A percentile compares a stretch with the other conserved stretches of the same genome.
Conservation (phyloP, 2,329 filamentous ascomycete species). For the Trichoderma atrobrunneum region DNA sequence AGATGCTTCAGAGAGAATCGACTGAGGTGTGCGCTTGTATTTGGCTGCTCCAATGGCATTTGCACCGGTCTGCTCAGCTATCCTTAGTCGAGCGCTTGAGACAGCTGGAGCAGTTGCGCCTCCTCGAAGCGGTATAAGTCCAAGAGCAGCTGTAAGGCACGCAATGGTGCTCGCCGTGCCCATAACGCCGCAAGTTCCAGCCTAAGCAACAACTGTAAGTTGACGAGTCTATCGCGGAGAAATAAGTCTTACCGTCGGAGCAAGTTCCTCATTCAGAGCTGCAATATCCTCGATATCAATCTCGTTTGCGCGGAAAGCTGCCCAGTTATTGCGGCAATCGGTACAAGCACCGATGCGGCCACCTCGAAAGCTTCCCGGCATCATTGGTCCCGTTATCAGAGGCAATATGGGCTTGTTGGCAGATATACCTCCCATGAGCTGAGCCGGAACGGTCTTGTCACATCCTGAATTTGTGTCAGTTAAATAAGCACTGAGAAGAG, state of each 20-base stretch:
- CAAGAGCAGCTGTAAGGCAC: slow-evolving; percentile 76
- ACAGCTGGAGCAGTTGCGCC: slow-evolving; percentile 77
- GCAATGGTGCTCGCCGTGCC: slow-evolving; percentile 91
- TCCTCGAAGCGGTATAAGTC: slow-evolving; percentile 68
- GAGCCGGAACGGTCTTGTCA: slow-evolving; percentile 71
- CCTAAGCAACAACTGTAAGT: slow-evolving; percentile 32
- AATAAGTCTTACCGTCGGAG: slow-evolving; percentile 56
- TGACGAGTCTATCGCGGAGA: rapidly evolving
- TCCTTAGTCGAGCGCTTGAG: slow-evolving; percentile 73
- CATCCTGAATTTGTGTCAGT: slow-evolving; percentile 50
- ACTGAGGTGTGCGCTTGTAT: slow-evolving; percentile 64
- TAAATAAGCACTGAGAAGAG: neutral
- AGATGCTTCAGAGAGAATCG: slow-evolving; percentile 68
- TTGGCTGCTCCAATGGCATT: slow-evolving; percentile 66
- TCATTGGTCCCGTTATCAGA: slow-evolving; percentile 71
- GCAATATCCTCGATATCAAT: slow-evolving; percentile 71
- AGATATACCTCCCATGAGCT: slow-evolving; percentile 72
- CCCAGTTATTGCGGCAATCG: slow-evolving; percentile 73
- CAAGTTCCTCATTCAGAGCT: slow-evolving; percentile 68
- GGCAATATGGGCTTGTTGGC: slow-evolving; percentile 70
- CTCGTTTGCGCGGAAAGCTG: slow-evolving; percentile 60
- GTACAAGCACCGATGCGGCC: slow-evolving; percentile 69
- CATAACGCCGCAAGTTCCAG: slow-evolving; percentile 86
- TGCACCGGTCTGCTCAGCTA: slow-evolving; percentile 70
- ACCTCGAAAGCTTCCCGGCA: slow-evolving; percentile 66